These are phyloP conservation scores for Soucietia sequanensis DNA, from an alignment of 805 yeast species.

Conservation along the genomic window DNA sequence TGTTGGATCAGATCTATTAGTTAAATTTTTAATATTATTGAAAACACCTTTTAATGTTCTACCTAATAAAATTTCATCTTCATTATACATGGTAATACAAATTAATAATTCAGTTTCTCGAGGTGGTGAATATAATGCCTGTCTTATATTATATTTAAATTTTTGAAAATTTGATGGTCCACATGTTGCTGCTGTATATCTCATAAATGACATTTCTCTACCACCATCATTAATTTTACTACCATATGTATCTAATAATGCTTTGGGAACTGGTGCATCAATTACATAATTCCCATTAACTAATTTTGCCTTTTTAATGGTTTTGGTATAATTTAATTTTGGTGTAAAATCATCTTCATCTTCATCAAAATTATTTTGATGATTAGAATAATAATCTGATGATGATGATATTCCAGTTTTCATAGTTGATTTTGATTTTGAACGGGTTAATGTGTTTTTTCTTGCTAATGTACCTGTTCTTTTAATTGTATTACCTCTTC, in stretches of 20 bases:
- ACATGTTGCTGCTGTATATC: constrained; percentile 93
- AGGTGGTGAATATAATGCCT: constrained; percentile 71
- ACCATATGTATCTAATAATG: constrained; percentile 36
- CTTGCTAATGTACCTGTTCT: constrained; percentile 16
- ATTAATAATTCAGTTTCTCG: constrained; percentile 83
- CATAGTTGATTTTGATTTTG: not conserved
- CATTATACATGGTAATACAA: constrained; percentile 88
- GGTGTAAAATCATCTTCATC: constrained; percentile 42
- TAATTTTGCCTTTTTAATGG: constrained; percentile 41
- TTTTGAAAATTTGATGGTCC: constrained; percentile 71
- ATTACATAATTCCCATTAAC: constrained; percentile 45
- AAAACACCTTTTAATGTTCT: constrained; percentile 88
- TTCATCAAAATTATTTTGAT: constrained; percentile 11
- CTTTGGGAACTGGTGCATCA: constrained; percentile 42
- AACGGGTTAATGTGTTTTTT: constrained; percentile 8
- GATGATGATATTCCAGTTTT: not conserved
- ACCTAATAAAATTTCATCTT: constrained; percentile 77
- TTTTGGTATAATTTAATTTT: constrained; percentile 39
- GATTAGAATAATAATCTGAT: constrained; percentile 2
- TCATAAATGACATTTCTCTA: constrained; percentile 77
- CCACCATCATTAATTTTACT: constrained; percentile 31
- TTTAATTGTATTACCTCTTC: constrained; percentile 31
- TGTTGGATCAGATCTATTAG: constrained; percentile 58
- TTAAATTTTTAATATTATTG: constrained; percentile 76
- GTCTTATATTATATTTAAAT: constrained; percentile 77